Evolutionary conservation across 805 yeast genomes (phyloP).

Genomic region (Saccharomyces paradoxus): DNA sequence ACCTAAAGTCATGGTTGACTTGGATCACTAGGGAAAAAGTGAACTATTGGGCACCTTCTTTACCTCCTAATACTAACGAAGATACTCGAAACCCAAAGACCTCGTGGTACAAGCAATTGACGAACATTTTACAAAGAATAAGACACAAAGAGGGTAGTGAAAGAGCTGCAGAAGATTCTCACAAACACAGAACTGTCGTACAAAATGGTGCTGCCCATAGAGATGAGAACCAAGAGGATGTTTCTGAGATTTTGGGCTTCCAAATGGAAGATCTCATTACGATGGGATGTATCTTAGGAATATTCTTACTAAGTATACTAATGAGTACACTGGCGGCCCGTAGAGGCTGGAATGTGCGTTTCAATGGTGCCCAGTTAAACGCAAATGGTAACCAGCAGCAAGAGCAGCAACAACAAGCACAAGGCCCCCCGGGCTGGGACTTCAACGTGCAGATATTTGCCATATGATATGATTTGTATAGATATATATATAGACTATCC

Average conservation of each 20-base stretch:
- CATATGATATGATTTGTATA: conserved; percentile 9
- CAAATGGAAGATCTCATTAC: conserved; percentile 18
- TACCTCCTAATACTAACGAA: conserved; percentile 2
- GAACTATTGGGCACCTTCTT: conserved; percentile 1
- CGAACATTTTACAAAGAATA: conserved; percentile 9
- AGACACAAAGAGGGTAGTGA: conserved; percentile 8
- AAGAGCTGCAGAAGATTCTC: neutral
- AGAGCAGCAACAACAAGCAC: conserved; percentile 1
- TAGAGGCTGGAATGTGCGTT: conserved; percentile 23
- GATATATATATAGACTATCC: neutral
- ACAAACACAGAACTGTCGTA: neutral
- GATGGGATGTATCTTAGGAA: conserved; percentile 12
- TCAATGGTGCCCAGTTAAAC: conserved; percentile 14
- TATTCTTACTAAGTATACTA: conserved; percentile 13
- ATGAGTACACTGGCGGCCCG: conserved; percentile 17
- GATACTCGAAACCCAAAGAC: conserved; percentile 7
- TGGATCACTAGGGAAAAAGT: conserved; percentile 33
- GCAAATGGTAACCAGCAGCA: neutral
- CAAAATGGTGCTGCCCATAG: neutral
- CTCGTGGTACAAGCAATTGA: conserved; percentile 8
- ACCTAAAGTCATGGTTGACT: conserved; percentile 18
- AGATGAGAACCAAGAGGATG: neutral
- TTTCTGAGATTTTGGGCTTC: conserved; percentile 10
- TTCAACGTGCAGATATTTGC: conserved; percentile 25
- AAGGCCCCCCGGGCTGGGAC: conserved; percentile 8